Percentiles rank a stretch among this genome's conserved stretches.
Conservation (phyloP, 352 stramenopile species). For the Pythium guiyangense region DNA sequence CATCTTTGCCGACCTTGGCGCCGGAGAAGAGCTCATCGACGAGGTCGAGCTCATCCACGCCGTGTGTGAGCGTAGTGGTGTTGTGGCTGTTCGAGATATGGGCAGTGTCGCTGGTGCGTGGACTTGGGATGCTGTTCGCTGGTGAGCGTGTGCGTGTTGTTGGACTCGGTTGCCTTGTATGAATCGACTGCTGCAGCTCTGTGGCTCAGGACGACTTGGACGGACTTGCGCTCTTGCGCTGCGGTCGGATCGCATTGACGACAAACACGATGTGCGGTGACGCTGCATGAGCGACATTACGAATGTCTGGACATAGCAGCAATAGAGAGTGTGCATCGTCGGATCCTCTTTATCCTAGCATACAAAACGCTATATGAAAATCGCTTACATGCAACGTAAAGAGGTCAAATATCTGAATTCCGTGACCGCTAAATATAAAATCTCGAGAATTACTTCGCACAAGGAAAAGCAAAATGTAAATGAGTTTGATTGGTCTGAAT, state of each 20-base stretch:
- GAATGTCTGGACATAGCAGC: too few relatives aligned
- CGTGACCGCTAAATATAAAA: too few relatives aligned
- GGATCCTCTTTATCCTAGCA: too few relatives aligned
- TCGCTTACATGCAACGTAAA: too few relatives aligned
- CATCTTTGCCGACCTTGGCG: slow-evolving; percentile 47
- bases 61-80: neutral
- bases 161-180: neutral
- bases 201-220: slow-evolving; percentile 7
- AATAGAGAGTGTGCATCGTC: too few relatives aligned
- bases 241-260: slow-evolving; percentile 63
- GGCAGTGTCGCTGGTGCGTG: slow-evolving; percentile 1
- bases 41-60: slow-evolving; percentile 64
- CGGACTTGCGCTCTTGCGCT: slow-evolving; percentile 5
- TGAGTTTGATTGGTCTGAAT: too few relatives aligned
- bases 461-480: too few relatives aligned
- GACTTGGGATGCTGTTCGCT: slow-evolving; percentile 23
- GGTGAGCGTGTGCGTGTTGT: slow-evolving; percentile 8
- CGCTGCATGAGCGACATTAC: neutral
- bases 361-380: too few relatives aligned
- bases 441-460: too few relatives aligned
- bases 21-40: too few relatives aligned
- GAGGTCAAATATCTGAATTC: too few relatives aligned
- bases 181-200: slow-evolving; percentile 7
- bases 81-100: too few relatives aligned
- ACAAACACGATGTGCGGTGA: slow-evolving; percentile 59